phyloP scores from a whole-genome alignment of 805 yeast species.

The Scheffersomyces spartinae region DNA sequence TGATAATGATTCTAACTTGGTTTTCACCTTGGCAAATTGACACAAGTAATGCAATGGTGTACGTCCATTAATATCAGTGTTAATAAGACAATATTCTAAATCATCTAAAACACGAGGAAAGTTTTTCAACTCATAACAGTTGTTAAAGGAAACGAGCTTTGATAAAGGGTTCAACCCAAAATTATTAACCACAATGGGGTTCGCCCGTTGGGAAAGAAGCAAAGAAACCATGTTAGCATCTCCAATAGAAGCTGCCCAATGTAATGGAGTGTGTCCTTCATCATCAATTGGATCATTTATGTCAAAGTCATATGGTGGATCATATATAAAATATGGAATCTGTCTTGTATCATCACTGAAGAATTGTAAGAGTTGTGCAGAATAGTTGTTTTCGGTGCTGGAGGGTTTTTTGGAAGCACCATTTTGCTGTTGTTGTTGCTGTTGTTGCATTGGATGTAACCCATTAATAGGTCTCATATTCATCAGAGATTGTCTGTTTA shows the following conservation, averaged over 20 bases:
- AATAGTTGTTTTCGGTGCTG: constrained; percentile 19
- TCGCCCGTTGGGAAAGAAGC: constrained; percentile 56
- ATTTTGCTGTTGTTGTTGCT: constrained; percentile 9
- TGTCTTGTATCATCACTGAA: constrained; percentile 37
- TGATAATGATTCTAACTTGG: constrained; percentile 2
- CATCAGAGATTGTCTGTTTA: too few relatives aligned
- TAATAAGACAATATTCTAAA: constrained; percentile 22
- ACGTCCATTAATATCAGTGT: constrained; percentile 26
- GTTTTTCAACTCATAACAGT: constrained; percentile 25
- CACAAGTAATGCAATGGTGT: constrained; percentile 33
- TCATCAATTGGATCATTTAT: constrained; percentile 87
- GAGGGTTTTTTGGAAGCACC: constrained; percentile 9
- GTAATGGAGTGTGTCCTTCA: constrained; percentile 85
- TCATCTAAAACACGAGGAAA: constrained; percentile 24
- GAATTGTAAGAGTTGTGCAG: constrained; percentile 35
- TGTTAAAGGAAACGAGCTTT: constrained; percentile 30
- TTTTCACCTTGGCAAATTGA: constrained; percentile 11
- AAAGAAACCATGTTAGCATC: constrained; percentile 57
- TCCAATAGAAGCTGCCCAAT: constrained; percentile 93
- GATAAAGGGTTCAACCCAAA: constrained; percentile 79
- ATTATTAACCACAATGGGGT: constrained; percentile 60
- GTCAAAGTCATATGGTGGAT: constrained; percentile 54
- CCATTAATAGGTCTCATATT: too few relatives aligned
- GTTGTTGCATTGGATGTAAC: too few relatives aligned
- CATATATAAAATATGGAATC: constrained; percentile 27